Percentiles rank a stretch among this genome's conserved stretches.
These are phyloP conservation scores for Phylloporus sp. DNA, from an alignment of 1,284 basidiomycete species.

Conservation along the genomic window DNA sequence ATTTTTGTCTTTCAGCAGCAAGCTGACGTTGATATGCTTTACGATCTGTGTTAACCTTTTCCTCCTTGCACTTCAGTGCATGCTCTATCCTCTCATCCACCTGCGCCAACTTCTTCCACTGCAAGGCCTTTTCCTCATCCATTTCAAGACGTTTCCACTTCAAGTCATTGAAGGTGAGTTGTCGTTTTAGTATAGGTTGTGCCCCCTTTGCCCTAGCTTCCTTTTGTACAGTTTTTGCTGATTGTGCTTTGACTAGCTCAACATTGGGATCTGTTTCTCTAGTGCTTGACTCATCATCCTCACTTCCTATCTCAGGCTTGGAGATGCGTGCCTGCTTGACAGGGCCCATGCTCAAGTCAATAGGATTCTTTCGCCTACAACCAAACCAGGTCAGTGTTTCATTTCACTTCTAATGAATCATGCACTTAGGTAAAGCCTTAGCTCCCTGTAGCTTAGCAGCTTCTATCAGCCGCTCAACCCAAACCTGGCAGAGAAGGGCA, in stretches of 20 bases:
- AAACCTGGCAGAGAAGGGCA: background rate
- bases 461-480: background rate
- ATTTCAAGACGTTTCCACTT: background rate
- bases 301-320: no score
- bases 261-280: background rate
- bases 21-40: background rate
- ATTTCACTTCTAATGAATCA: background rate
- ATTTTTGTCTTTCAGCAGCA: background rate
- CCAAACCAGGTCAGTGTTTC: background rate
- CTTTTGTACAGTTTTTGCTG: no score
- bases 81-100: background rate
- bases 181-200: background rate
- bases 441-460: background rate
- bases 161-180: background rate
- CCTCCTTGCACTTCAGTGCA: background rate
- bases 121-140: background rate
- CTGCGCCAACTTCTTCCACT: background rate
- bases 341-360: no score
- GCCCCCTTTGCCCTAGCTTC: no score
- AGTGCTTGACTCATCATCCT: no score
- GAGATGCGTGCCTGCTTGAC: no score
- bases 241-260: background rate
- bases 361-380: background rate
- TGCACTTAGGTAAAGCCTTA: background rate
- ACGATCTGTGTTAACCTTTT: background rate